Conservation (phyloP, 2,329 filamentous ascomycete genomes). For the Aspergillus pseudotamarii region DNA sequence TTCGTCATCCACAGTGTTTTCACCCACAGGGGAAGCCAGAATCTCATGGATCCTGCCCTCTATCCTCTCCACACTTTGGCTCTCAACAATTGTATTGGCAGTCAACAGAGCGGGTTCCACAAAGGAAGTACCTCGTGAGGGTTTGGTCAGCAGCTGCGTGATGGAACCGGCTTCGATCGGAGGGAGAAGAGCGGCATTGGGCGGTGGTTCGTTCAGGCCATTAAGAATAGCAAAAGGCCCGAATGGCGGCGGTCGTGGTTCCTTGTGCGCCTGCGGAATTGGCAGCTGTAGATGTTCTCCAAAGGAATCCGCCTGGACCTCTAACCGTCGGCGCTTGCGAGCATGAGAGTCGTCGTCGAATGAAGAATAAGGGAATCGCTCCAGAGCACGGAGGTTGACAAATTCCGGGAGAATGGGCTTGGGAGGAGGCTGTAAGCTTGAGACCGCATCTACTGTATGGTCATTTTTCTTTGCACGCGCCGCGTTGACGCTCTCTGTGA, state of each 20-base stretch:
- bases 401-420: slow-evolving; percentile 49
- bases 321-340: slow-evolving; percentile 49
- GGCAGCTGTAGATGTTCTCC: slow-evolving; percentile 51
- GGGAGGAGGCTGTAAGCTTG: slow-evolving; percentile 40
- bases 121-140: slow-evolving; percentile 29
- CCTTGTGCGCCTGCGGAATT: slow-evolving; percentile 50
- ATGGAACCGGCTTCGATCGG: slow-evolving; percentile 58
- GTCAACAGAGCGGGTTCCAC: slow-evolving; percentile 27
- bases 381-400: slow-evolving; percentile 51
- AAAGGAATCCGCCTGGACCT: slow-evolving; percentile 44
- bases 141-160: slow-evolving; percentile 40
- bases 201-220: slow-evolving; percentile 65
- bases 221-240: slow-evolving; percentile 56
- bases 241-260: slow-evolving; percentile 47
- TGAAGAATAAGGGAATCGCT: slow-evolving; percentile 46
- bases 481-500: slow-evolving; percentile 40
- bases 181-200: slow-evolving; percentile 62
- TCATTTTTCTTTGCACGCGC: slow-evolving; percentile 41
- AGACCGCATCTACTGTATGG: slow-evolving; percentile 29
- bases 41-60: slow-evolving; percentile 42
- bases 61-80: slow-evolving; percentile 30
- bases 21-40: slow-evolving; percentile 31
- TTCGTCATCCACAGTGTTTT: slow-evolving; percentile 21
- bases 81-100: slow-evolving; percentile 22
- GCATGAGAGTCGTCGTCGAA: slow-evolving; percentile 42